These are phyloP conservation scores for Colletotrichum paranaense DNA, from an alignment of 2,329 filamentous ascomycete species.

Conservation along the genomic window DNA sequence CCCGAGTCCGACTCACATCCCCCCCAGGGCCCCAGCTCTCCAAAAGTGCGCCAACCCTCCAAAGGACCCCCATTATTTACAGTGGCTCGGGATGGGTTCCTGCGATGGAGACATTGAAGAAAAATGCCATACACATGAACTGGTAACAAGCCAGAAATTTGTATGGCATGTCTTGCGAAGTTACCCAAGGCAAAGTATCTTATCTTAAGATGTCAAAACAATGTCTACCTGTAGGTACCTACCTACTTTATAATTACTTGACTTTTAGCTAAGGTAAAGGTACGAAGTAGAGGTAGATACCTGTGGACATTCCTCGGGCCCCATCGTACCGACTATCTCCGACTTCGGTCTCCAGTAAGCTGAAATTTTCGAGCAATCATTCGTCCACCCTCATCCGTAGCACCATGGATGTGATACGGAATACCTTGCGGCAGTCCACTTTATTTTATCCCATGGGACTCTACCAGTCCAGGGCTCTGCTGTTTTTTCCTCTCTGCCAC, in stretches of 20 bases:
- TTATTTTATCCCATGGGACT: not conserved
- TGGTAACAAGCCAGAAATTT: not conserved
- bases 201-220: constrained; percentile 8
- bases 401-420: not conserved
- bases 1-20: not conserved
- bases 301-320: constrained; percentile 19
- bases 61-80: not conserved
- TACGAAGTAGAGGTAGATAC: no score
- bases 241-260: no score
- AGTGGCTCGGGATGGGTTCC: not conserved
- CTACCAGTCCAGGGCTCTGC: no score
- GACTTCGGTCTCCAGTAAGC: constrained; percentile 35
- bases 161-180: not conserved
- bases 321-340: constrained; percentile 34
- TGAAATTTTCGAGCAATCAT: constrained; percentile 29
- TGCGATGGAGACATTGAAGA: not conserved
- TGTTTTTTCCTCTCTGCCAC: not conserved
- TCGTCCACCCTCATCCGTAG: constrained; percentile 10
- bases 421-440: constrained; percentile 1
- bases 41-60: not conserved
- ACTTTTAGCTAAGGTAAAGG: not conserved
- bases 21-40: not conserved
- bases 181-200: not conserved
- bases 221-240: no score
- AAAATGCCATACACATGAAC: not conserved